phyloP scores from a whole-genome alignment of 2,329 filamentous ascomycete species.

The Paracorniculantispora psalliotae region DNA sequence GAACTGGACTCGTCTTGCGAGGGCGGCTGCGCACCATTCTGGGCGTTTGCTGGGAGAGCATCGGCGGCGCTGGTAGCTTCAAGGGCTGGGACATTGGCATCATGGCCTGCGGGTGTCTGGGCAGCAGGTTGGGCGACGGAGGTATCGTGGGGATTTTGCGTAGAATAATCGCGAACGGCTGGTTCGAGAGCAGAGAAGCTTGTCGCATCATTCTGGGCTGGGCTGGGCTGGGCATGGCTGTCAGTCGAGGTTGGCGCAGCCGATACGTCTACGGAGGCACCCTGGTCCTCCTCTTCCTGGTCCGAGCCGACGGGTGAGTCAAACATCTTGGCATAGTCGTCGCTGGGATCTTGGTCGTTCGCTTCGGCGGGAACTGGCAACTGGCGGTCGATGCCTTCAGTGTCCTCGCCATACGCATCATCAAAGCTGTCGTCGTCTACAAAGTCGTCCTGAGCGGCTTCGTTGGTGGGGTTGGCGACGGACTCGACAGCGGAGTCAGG shows the following conservation, averaged over 20 bases:
- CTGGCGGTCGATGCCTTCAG: conserved; percentile 26
- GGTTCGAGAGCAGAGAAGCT: conserved; percentile 24
- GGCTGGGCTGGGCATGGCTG: conserved; percentile 35
- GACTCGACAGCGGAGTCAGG: conserved; percentile 25
- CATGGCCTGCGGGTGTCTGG: conserved; percentile 8
- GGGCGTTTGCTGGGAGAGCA: not conserved
- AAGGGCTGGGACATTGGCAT: not conserved
- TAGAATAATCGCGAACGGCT: conserved; percentile 22
- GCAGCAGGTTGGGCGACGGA: conserved; percentile 8
- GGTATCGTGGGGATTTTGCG: conserved; percentile 22
- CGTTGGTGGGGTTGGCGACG: conserved; percentile 27
- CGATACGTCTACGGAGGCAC: conserved; percentile 34
- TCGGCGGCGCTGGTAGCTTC: not conserved
- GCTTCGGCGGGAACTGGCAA: conserved; percentile 22
- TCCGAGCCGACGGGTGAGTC: conserved; percentile 40
- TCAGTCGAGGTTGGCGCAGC: conserved; percentile 38
- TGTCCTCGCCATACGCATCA: conserved; percentile 40
- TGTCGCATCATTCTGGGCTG: conserved; percentile 21
- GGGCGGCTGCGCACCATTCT: not conserved
- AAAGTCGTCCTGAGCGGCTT: conserved; percentile 31
- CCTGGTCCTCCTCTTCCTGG: conserved; percentile 29
- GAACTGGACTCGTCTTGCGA: not conserved
- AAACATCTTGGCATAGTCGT: conserved; percentile 49
- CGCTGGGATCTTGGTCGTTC: conserved; percentile 30
- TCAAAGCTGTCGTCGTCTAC: conserved; percentile 45